A percentile compares a stretch with the other conserved stretches of the same genome.
Conservation (phyloP, 2,329 filamentous ascomycete genomes). For the Calycina herbarum region DNA sequence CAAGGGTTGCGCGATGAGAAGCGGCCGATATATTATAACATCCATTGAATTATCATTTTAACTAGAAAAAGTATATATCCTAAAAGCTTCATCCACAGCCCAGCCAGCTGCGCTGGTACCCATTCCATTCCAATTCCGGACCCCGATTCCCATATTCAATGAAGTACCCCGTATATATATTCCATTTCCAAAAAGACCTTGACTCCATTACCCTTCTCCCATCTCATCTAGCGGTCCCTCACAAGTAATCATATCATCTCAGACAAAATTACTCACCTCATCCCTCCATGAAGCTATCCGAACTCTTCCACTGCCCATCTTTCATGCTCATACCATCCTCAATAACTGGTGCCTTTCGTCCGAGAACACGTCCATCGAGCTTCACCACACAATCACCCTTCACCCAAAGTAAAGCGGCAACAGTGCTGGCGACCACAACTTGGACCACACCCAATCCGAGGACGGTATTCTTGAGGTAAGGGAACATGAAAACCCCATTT, state of each 20-base stretch:
- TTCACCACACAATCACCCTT: constrained; percentile 18
- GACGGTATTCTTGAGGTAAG: constrained; percentile 21
- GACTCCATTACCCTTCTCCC: not conserved
- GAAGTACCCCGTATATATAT: not conserved
- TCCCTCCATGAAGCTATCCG: constrained; percentile 21
- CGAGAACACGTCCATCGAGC: constrained; percentile 24
- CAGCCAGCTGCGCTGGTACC: not conserved
- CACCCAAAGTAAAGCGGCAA: constrained; percentile 21
- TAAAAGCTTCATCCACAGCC: not conserved
- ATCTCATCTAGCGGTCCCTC: not conserved
- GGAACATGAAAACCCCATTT: constrained; percentile 10
- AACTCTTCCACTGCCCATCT: constrained; percentile 19
- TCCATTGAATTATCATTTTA: not conserved
- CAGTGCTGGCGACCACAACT: constrained; percentile 23
- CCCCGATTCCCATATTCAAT: not conserved
- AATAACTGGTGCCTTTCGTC: not conserved
- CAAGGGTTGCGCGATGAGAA: too few species aligned
- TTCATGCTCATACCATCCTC: constrained; percentile 6
- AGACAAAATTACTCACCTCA: constrained; percentile 1
- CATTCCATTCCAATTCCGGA: not conserved
- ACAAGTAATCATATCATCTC: not conserved
- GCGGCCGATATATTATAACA: not conserved
- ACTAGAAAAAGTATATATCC: not conserved
- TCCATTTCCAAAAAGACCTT: not conserved
- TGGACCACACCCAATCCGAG: constrained; percentile 25